phyloP scores from a whole-genome alignment of 106 monocot genomes.

The Apostasia ramifera region DNA sequence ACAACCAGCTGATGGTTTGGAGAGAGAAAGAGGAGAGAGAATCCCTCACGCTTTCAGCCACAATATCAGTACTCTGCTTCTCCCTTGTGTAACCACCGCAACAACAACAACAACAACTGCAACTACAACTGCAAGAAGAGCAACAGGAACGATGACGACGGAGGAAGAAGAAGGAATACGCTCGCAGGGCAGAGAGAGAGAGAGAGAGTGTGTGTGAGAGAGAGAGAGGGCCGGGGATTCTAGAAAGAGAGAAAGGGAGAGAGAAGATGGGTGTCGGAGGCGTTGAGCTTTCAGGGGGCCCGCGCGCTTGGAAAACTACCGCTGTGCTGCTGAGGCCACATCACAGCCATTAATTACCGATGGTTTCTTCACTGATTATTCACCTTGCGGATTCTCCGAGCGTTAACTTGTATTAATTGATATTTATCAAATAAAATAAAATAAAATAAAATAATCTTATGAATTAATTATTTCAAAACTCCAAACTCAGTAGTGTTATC shows the following conservation, averaged over 20 bases:
- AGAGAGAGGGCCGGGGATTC: constrained; percentile 1
- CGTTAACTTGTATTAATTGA: no score
- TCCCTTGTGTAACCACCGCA: constrained; percentile 25
- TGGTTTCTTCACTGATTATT: no score
- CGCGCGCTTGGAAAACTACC: constrained; percentile 17
- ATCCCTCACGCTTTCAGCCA: background rate
- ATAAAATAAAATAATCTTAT: no score
- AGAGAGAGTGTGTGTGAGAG: constrained; percentile 22
- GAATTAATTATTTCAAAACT: no score
- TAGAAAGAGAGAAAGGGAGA: constrained; percentile 4
- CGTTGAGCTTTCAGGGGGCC: constrained; percentile 22
- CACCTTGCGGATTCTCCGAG: no score
- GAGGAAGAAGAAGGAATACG: constrained; percentile 1
- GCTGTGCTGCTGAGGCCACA: constrained; percentile 5
- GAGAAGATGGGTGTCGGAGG: constrained; percentile 27
- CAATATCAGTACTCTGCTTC: background rate
- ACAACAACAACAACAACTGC: constrained; percentile 18
- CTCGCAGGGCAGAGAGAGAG: background rate
- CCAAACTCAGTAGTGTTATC: no score
- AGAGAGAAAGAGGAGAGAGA: background rate
- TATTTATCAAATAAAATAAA: no score
- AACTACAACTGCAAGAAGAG: constrained; percentile 11
- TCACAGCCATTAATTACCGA: background rate
- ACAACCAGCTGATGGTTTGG: constrained; percentile 14
- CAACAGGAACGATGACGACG: constrained; percentile 15